Evolutionary conservation across 805 yeast species (phyloP).

Genomic region (Ogataea populi-albae): DNA sequence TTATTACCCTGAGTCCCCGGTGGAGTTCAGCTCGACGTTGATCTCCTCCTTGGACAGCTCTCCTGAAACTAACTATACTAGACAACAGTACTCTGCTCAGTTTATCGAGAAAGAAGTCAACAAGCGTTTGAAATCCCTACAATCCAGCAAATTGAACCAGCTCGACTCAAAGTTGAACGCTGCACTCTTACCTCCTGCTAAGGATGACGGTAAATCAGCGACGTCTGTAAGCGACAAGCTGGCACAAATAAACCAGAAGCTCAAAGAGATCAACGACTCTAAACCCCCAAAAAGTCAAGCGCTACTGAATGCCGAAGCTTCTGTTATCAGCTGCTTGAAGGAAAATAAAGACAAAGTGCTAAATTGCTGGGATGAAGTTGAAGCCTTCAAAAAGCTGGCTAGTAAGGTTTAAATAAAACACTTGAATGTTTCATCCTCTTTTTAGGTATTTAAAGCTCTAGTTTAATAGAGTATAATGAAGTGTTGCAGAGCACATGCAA

Average conservation of each 20-base stretch:
- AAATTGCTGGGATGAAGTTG: constrained; percentile 81
- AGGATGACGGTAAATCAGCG: constrained; percentile 23
- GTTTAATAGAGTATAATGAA: too few relatives aligned
- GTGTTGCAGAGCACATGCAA: constrained; percentile 4
- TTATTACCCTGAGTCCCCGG: constrained; percentile 63
- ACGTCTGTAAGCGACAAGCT: constrained; percentile 32
- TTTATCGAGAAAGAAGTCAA: constrained; percentile 64
- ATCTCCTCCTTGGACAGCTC: constrained; percentile 56
- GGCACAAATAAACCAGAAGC: constrained; percentile 33
- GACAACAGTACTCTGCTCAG: constrained; percentile 65
- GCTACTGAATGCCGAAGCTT: constrained; percentile 43
- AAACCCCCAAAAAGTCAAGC: constrained; percentile 36
- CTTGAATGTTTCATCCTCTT: too few relatives aligned
- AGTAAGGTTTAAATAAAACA: constrained; percentile 16
- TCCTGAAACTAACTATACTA: constrained; percentile 65
- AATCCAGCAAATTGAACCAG: constrained; percentile 46
- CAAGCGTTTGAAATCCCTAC: constrained; percentile 52
- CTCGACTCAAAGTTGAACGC: constrained; percentile 50
- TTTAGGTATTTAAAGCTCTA: too few relatives aligned
- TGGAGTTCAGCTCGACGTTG: constrained; percentile 63
- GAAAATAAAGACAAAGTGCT: constrained; percentile 62
- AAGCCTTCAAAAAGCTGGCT: constrained; percentile 61
- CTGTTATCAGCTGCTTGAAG: constrained; percentile 58
- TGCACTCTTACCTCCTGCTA: constrained; percentile 38
- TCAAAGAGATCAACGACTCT: constrained; percentile 30